Base-by-base conservation (phyloP, 805 yeast genomes). In the Priceomyces medius region DNA sequence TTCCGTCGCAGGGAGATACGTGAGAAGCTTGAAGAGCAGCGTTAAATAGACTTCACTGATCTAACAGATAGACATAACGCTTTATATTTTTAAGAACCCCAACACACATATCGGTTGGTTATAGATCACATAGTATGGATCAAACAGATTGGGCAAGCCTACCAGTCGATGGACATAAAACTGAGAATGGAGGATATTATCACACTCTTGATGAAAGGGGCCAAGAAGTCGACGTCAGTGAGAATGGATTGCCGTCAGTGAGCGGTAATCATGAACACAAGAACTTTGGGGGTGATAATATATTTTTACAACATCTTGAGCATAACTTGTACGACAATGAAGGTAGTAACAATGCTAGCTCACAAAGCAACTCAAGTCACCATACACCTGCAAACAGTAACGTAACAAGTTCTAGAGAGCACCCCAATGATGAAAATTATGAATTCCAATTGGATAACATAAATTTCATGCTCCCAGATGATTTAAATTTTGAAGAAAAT, bases 291-390 rank as follows among this genome's bases (percentile, higher is more conserved):
- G 63, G 51, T 21, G 64, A 60, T 14, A 59, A 55, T 34, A 45
- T 50, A 44, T 55, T 59, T 34, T 49, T 64, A 29, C 59, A 60
- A 28, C 65, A 61, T 38, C 44, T 64, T 20, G 67, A 63, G 29
- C 54, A 53, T 17, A 57, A 55, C 38, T 44, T 63, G 31, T 63
- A 63, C 47, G 59, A 57, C 3, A 32, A 41, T 28, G 37, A 31
- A 9, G 26, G 31, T 36, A 33, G 24, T 20, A 31, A 21, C 43
- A 38, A 40, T 32, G 33, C 42, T 41, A 37, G 38, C 44, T 12
- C 26, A 42, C 17, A 34, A 35, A 26, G 18, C 26, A 31, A 41
- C 42, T 35, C 42, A 14, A 43, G 40, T 41, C 31, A 38, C 34
- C 41, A 39, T 24, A 40, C 43, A 16, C 38, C 41, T 24, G 36